phyloP scores from a whole-genome alignment of 768 basidiomycete genomes.

The Ephemerocybe angulata region DNA sequence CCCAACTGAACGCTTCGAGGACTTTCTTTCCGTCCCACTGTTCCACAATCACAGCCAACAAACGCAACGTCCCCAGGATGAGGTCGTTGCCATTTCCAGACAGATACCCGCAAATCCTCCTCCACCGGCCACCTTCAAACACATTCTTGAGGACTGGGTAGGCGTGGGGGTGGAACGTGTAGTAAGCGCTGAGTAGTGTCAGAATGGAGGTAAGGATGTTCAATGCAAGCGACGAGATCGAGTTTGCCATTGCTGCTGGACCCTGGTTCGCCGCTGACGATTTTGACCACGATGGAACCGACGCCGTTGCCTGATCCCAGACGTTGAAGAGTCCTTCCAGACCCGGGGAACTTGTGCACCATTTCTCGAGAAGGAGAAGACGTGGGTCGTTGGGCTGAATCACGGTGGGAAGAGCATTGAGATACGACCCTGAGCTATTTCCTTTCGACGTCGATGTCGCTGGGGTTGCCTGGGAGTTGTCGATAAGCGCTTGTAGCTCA shows the following conservation, averaged over 20 bases:
- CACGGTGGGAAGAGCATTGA: neutral
- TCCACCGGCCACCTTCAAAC: slow-evolving; percentile 51
- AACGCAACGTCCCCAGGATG: slow-evolving; percentile 59
- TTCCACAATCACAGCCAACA: slow-evolving; percentile 56
- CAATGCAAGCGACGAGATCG: neutral
- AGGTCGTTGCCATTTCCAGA: slow-evolving; percentile 51
- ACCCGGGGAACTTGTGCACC: neutral
- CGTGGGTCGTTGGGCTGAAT: slow-evolving; percentile 6
- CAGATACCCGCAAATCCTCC: slow-evolving; percentile 59
- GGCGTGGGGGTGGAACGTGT: slow-evolving; percentile 62
- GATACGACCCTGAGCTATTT: neutral
- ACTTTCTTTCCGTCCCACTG: slow-evolving; percentile 62
- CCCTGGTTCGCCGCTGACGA: neutral
- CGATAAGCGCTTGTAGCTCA: slow-evolving; percentile 4
- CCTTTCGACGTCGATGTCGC: neutral
- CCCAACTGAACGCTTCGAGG: slow-evolving; percentile 74
- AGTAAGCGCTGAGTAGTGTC: slow-evolving; percentile 61
- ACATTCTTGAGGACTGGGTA: slow-evolving; percentile 59
- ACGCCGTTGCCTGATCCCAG: neutral
- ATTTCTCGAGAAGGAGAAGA: slow-evolving; percentile 4
- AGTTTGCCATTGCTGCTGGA: slow-evolving; percentile 3
- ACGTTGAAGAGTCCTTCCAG: neutral
- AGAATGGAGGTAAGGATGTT: slow-evolving; percentile 60
- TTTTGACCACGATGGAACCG: neutral
- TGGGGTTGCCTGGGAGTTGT: slow-evolving; percentile 3